Evolutionary conservation across 257 asterid genomes (phyloP).

Genomic region (Nicotiana tabacum): DNA sequence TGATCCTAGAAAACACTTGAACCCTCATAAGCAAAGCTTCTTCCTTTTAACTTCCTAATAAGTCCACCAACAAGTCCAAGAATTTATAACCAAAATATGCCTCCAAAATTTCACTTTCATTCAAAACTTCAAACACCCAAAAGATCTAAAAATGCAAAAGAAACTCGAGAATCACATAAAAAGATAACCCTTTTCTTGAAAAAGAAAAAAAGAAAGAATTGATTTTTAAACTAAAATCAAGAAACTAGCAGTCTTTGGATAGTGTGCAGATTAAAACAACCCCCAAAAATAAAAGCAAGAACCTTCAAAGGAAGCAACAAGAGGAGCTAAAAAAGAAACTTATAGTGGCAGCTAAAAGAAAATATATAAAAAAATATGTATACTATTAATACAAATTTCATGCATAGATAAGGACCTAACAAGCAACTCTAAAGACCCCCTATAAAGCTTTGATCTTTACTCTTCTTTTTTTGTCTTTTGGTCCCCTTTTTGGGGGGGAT

Average conservation of each 20-base stretch:
- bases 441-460: slow-evolving; percentile 10
- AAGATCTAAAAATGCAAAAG: slow-evolving; percentile 18
- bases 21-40: slow-evolving; percentile 19
- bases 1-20: slow-evolving; percentile 13
- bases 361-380: too few relatives aligned
- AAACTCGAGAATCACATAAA: slow-evolving; percentile 1
- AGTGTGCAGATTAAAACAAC: slow-evolving; percentile 4
- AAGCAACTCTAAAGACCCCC: slow-evolving; percentile 7
- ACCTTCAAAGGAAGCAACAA: slow-evolving; percentile 10
- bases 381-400: not conserved
- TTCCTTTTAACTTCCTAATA: not conserved
- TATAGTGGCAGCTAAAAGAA: not conserved
- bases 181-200: slow-evolving; percentile 9
- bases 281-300: not conserved
- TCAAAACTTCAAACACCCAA: not conserved
- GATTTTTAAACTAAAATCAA: slow-evolving; percentile 16
- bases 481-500: not conserved
- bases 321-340: not conserved
- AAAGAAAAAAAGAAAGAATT: not conserved
- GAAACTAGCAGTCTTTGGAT: slow-evolving; percentile 26
- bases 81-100: not conserved
- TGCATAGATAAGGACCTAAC: slow-evolving; percentile 13
- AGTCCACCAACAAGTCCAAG: not conserved
- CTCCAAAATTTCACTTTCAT: slow-evolving; percentile 1
- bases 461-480: not conserved